Evolutionary conservation across 1,139 yeast genomes (phyloP).

Genomic region (Hemisphaericaspora lyxosophila): DNA sequence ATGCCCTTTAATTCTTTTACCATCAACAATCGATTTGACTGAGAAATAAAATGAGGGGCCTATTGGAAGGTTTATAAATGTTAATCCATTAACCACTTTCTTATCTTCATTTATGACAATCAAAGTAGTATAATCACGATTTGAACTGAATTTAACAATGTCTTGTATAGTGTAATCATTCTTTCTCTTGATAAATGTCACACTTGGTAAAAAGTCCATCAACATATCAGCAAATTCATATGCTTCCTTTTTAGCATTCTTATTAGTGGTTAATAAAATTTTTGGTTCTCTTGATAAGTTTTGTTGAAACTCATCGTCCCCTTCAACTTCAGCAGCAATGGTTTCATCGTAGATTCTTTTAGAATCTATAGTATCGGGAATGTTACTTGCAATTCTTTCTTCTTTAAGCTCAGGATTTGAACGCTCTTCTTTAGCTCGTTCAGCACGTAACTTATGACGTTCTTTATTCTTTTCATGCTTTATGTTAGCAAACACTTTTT

Average conservation of each 20-base stretch:
- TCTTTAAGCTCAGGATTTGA: slow-evolving; percentile 78
- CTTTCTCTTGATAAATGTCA: slow-evolving; percentile 84
- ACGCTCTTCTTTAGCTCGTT: slow-evolving; percentile 80
- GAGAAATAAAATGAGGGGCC: slow-evolving; percentile 96
- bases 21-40: slow-evolving; percentile 72
- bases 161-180: slow-evolving; percentile 80
- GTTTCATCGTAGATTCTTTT: slow-evolving; percentile 92
- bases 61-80: slow-evolving; percentile 88
- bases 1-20: slow-evolving; percentile 79
- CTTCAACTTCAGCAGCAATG: slow-evolving; percentile 69
- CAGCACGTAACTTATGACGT: slow-evolving; percentile 72
- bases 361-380: slow-evolving; percentile 85
- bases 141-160: slow-evolving; percentile 77
- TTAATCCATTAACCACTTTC: slow-evolving; percentile 85
- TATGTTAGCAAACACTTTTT: slow-evolving; percentile 70
- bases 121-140: slow-evolving; percentile 83
- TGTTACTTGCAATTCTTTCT: slow-evolving; percentile 74
- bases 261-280: slow-evolving; percentile 84
- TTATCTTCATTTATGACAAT: slow-evolving; percentile 91
- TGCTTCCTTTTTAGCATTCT: slow-evolving; percentile 80
- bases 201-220: slow-evolving; percentile 81
- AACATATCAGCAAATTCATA: slow-evolving; percentile 87
- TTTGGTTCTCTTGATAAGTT: slow-evolving; percentile 67
- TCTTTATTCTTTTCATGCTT: slow-evolving; percentile 75
- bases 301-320: slow-evolving; percentile 74